Evolutionary conservation across 495 filamentous ascomycete species (phyloP), one percentile per base, ranked within the genome.

Genomic region (Hyaloscypha hepaticicola): DNA sequence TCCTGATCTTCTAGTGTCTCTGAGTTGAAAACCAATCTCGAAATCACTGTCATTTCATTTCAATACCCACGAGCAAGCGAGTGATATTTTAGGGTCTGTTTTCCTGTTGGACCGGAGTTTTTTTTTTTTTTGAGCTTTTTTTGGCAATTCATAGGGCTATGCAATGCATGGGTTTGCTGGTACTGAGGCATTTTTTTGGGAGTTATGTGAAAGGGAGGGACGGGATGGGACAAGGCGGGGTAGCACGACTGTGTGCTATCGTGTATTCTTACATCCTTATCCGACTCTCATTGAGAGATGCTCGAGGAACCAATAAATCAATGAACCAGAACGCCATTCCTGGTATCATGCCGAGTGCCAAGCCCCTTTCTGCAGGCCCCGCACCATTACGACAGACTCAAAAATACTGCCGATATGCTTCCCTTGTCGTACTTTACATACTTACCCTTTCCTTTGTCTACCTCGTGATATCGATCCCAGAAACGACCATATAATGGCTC

Each of bases 371-470:
- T 53, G 50, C 21, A 53, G 25, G 1, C 34, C 31, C 21, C 26
- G 7, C 60, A 8, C 26, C 16, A 16, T 45, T 55, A 67, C 22
- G 34, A 53, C 58, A 70, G 31, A 19, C 60, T 57, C 61, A 78
- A 64, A 69, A 87, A 84, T 33, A 87, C 78, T 31, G 78, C 78
- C 21, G 83, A 79, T 56, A 88, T 82, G 2, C 75, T 76, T 21
- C 81, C 82, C 78, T 97, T 97, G 77, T 97, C 93, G 73, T 95
- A 98, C 80, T 94, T 96, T 77, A 94, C 92, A 77, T 98, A 96
- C 77, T 98, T 98, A 64, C 92, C 92, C 74, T 91, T 91, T 33
- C 95, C 93, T 77, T 95, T 97, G 77, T 98, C 96, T 68, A 97
- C 83, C 79, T 98, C 95, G 74, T 97, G 94, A 77, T 99, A 99